A percentile compares a stretch with the other conserved stretches of the same genome.
Evolutionary conservation across 2,329 filamentous ascomycete genomes (phyloP).

Genomic region (Ophiocordyceps camponoti-floridani): DNA sequence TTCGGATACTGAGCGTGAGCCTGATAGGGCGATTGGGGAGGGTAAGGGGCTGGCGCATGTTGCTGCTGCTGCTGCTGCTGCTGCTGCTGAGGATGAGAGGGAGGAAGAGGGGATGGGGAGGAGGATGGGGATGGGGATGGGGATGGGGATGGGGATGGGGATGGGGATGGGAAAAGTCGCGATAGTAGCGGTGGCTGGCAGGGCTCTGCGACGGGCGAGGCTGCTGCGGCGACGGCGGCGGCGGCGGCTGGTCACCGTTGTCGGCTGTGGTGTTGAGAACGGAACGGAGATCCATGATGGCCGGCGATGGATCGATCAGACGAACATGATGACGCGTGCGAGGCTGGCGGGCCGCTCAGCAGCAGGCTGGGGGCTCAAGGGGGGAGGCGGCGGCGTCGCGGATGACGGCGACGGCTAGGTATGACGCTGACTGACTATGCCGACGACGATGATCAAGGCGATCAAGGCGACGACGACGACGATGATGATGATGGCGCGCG

Average conservation of each 20-base stretch:
- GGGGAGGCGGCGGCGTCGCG: no score
- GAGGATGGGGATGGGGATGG: no score
- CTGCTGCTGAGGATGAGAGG: slow-evolving; percentile 10
- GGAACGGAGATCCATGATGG: slow-evolving; percentile 31
- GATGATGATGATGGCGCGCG: background rate
- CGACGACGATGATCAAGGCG: no score
- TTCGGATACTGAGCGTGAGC: slow-evolving; percentile 22
- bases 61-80: slow-evolving; percentile 6
- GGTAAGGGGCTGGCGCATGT: slow-evolving; percentile 16
- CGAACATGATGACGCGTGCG: background rate
- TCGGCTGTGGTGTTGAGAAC: slow-evolving; percentile 38
- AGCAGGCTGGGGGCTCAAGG: no score
- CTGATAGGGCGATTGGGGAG: slow-evolving; percentile 20
- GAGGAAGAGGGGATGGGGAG: no score
- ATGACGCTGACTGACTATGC: no score
- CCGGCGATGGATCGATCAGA: background rate
- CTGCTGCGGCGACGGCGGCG: slow-evolving; percentile 5
- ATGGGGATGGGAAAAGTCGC: slow-evolving; percentile 33
- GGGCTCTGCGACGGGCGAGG: slow-evolving; percentile 18
- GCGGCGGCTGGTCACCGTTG: slow-evolving; percentile 19
- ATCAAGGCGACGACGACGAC: background rate
- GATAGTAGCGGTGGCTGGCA: slow-evolving; percentile 22
- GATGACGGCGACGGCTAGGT: no score
- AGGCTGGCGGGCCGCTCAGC: no score
- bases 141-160: no score